Conservation (phyloP, 495 filamentous ascomycete genomes). For the Arthonia radiata region DNA sequence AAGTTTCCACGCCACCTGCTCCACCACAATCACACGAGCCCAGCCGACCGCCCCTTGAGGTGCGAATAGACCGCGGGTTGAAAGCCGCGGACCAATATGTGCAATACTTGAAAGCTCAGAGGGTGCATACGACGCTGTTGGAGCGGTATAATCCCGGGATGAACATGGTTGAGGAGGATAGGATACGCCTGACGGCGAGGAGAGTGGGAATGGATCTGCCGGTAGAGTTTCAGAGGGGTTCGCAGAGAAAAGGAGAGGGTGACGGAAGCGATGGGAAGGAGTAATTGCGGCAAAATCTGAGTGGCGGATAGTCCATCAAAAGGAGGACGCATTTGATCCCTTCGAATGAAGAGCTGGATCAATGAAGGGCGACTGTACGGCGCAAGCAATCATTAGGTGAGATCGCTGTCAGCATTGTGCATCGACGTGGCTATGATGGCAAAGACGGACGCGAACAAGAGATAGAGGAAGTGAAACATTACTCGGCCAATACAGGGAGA, state of each 20-base stretch:
- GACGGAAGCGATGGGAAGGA: not conserved
- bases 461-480: not conserved
- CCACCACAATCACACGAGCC: constrained; percentile 19
- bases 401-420: no score
- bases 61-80: constrained; percentile 12
- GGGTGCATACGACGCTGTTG: constrained; percentile 50
- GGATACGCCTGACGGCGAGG: constrained; percentile 56
- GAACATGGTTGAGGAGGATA: constrained; percentile 62
- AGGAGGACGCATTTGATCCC: no score
- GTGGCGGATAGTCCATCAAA: no score
- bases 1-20: constrained; percentile 22
- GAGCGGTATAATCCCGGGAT: constrained; percentile 88
- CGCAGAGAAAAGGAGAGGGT: constrained; percentile 2
- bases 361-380: no score
- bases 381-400: no score
- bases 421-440: no score
- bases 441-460: not conserved
- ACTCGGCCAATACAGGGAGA: no score
- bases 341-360: no score
- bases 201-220: constrained; percentile 80
- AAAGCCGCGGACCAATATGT: constrained; percentile 49
- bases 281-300: not conserved
- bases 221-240: constrained; percentile 17
- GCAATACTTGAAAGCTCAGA: constrained; percentile 58
- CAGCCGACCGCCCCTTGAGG: constrained; percentile 1